phyloP scores from a whole-genome alignment of 208 protist species.

The Angomonas deanei region DNA sequence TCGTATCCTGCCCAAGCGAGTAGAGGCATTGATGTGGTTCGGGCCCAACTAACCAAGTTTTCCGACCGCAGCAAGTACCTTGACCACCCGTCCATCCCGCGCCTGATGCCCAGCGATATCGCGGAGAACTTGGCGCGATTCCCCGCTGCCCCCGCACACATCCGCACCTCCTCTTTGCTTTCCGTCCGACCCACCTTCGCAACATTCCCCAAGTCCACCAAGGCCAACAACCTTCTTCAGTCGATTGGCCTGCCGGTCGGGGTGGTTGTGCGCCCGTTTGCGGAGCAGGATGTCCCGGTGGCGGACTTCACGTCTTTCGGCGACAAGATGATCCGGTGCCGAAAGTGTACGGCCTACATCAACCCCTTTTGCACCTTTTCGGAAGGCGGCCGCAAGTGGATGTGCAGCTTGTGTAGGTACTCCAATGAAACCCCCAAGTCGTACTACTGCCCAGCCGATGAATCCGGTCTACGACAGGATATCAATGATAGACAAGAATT shows the following conservation, averaged over 20 bases:
- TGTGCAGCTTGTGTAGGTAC: constrained; percentile 93
- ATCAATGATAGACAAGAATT: constrained; percentile 86
- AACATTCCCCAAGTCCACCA: constrained; percentile 42
- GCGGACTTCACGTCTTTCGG: constrained; percentile 63
- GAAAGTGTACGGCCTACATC: constrained; percentile 94
- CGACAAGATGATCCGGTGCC: constrained; percentile 75
- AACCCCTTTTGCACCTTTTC: constrained; percentile 96
- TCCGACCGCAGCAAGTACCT: constrained; percentile 35
- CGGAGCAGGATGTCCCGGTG: constrained; percentile 43
- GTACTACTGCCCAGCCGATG: constrained; percentile 86
- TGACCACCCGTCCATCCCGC: constrained; percentile 68
- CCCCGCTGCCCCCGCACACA: constrained; percentile 30
- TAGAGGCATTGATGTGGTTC: constrained; percentile 12
- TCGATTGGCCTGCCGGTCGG: constrained; percentile 71
- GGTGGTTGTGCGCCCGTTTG: constrained; percentile 73
- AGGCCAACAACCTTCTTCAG: constrained; percentile 49
- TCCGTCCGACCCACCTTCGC: constrained; percentile 61
- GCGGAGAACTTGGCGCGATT: constrained; percentile 41
- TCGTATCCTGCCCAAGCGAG: too few relatives aligned
- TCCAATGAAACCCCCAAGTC: constrained; percentile 84
- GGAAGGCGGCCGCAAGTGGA: constrained; percentile 89
- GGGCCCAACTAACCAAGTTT: constrained; percentile 22
- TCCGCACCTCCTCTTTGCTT: constrained; percentile 35
- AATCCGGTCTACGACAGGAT: constrained; percentile 76
- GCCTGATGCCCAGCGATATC: constrained; percentile 57